Conservation (phyloP, 1,139 yeast genomes). For the Geotrichum siamense region DNA sequence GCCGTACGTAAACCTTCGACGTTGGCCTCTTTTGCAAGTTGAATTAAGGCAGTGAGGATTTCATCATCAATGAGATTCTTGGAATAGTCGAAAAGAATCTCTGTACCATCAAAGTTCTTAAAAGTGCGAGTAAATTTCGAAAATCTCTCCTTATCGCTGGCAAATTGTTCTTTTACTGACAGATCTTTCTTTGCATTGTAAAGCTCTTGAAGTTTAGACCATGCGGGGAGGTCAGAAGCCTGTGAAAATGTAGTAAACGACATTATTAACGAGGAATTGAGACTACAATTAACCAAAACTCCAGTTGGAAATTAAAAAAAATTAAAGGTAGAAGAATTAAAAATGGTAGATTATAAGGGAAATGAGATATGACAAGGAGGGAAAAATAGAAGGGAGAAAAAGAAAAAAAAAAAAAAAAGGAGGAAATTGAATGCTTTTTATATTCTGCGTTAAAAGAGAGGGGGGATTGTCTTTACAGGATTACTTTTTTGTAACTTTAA, state of each 20-base stretch:
- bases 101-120: constrained; percentile 74
- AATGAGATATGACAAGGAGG: not conserved
- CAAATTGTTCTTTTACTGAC: constrained; percentile 71
- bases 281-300: no score
- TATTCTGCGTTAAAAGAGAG: constrained; percentile 1
- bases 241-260: constrained; percentile 50
- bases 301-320: no score
- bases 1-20: constrained; percentile 83
- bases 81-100: constrained; percentile 89
- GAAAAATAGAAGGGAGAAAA: not conserved
- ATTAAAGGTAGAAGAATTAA: not conserved
- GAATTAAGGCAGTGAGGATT: constrained; percentile 55
- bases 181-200: constrained; percentile 57
- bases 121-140: constrained; percentile 69
- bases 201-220: constrained; percentile 67
- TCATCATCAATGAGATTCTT: constrained; percentile 89
- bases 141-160: constrained; percentile 65
- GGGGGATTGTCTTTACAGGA: no score
- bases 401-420: not conserved
- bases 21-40: constrained; percentile 83
- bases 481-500: no score
- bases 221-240: constrained; percentile 73
- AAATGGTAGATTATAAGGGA: constrained; percentile 1
- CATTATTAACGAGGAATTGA: constrained; percentile 19
- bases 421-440: constrained; percentile 8